Base-by-base conservation (phyloP, 2,329 filamentous ascomycete genomes). In the Trichoderma semiorbis region DNA sequence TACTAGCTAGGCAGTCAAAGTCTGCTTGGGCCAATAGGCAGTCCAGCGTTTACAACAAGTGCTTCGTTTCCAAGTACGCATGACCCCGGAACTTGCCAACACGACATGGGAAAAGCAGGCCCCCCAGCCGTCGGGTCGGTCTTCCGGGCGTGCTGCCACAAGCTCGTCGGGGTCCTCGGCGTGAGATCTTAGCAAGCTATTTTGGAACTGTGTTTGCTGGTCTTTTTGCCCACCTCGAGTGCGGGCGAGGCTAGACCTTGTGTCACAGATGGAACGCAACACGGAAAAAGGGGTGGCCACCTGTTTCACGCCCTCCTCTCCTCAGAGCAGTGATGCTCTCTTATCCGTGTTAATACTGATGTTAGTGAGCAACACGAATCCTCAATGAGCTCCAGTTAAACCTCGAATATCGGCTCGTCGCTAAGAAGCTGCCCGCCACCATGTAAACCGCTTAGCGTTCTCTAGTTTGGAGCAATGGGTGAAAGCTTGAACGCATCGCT, bases 401-500 rank as follows among this genome's bases (percentile, higher is more conserved):
- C 47, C 47, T 53, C 47, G 47, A 24, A 53, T 28, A 43, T 58
- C 64, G 64, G 66, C 55, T 68, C 53, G 36, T 68, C 65, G 65
- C 50, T 39, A n/a, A 26, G 43, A 21, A 14, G 39, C 39, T 26
- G 43, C 36, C 64, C 36, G n/a, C 39, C 47, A 39, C n/a, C 61
- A 50, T 55, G 47, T 21, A 53, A 66, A 39, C 30, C 21, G 61
- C 36, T 1, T 67, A 57, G 50, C 47, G 64, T 24, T 28, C 50
- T 43, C 39, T 43, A 43, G 24, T 39, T 39, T 34, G 21, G 21
- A 24, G 1, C 55, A 28, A 53, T 34, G 55, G 55, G 24, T 61
- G n/a, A 53, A 34, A 47, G 67, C 34, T 60, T 60, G 55, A 36
- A 24, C 12, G 39, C 61, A 36, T 47, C 26, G 53, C 8, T 63